These are phyloP conservation scores for Sporormia fimetaria DNA, from an alignment of 495 filamentous ascomycete species.

Conservation along the genomic window DNA sequence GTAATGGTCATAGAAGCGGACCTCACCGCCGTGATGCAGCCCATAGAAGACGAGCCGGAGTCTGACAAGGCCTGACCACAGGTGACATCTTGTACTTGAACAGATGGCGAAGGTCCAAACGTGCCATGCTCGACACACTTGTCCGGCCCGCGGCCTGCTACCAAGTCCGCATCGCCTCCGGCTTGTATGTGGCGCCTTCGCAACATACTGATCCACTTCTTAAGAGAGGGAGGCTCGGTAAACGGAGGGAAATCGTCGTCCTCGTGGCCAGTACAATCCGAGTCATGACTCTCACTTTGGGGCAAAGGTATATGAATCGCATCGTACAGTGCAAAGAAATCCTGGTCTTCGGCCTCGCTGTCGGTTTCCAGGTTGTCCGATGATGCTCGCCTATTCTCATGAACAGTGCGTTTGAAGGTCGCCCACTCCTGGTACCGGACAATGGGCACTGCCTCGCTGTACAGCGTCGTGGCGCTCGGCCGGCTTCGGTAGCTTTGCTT, in stretches of 20 bases:
- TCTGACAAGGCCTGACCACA: slow-evolving; percentile 48
- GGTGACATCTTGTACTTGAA: no score
- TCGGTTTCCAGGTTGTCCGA: slow-evolving; percentile 6
- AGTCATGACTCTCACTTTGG: slow-evolving; percentile 9
- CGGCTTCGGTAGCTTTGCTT: slow-evolving; percentile 8
- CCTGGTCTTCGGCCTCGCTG: slow-evolving; percentile 1
- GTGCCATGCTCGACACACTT: slow-evolving; percentile 29
- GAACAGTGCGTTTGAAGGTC: no score
- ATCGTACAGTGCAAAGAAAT: slow-evolving; percentile 14
- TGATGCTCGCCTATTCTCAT: no score
- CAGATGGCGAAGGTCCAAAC: neutral
- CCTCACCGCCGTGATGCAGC: slow-evolving; percentile 61
- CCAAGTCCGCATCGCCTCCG: slow-evolving; percentile 17
- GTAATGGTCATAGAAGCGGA: slow-evolving; percentile 63
- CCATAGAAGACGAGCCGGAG: slow-evolving; percentile 60
- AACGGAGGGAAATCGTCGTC: neutral
- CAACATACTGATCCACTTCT: slow-evolving; percentile 47
- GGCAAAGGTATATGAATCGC: slow-evolving; percentile 21
- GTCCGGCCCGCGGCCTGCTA: slow-evolving; percentile 39
- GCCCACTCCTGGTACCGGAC: no score
- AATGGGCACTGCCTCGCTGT: no score
- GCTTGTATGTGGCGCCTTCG: slow-evolving; percentile 31
- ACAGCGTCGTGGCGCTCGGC: no score
- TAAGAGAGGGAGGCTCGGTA: slow-evolving; percentile 36
- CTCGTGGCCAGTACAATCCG: slow-evolving; percentile 9